Conservation (phyloP, 2,329 filamentous ascomycete genomes). For the Clonostachys sp. region DNA sequence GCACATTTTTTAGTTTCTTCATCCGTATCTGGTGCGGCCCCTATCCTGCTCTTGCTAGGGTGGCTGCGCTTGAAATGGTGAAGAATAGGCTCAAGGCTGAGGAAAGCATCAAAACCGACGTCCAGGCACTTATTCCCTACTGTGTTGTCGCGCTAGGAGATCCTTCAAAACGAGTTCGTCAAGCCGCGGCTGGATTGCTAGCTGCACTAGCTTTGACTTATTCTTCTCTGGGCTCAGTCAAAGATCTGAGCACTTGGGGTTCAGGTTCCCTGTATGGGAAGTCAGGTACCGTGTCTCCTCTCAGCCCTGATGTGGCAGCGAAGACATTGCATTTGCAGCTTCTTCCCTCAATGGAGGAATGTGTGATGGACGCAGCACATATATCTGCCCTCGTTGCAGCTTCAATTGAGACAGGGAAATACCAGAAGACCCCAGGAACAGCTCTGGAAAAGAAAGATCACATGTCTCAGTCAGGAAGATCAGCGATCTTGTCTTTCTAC, state of each 20-base stretch:
- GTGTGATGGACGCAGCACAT: constrained; percentile 71
- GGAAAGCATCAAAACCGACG: constrained; percentile 50
- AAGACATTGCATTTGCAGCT: constrained; percentile 56
- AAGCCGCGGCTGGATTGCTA: constrained; percentile 66
- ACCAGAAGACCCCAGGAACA: constrained; percentile 20
- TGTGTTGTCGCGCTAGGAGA: constrained; percentile 71
- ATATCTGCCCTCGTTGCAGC: constrained; percentile 56
- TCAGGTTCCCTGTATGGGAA: constrained; percentile 61
- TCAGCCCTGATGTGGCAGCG: constrained; percentile 4
- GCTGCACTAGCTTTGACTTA: constrained; percentile 49
- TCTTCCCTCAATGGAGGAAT: constrained; percentile 79
- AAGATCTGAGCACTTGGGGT: constrained; percentile 51
- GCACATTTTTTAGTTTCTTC: constrained; percentile 73
- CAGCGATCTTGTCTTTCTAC: constrained; percentile 66
- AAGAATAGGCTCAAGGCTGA: constrained; percentile 49
- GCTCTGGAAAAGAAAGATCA: constrained; percentile 38
- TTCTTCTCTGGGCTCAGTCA: constrained; percentile 22
- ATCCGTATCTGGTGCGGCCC: constrained; percentile 69
- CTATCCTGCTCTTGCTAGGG: constrained; percentile 64
- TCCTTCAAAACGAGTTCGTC: constrained; percentile 69
- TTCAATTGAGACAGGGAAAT: constrained; percentile 33
- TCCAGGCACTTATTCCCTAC: constrained; percentile 83
- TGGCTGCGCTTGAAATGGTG: constrained; percentile 63
- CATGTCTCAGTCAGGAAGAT: constrained; percentile 55
- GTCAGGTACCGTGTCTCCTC: constrained; percentile 14